Evolutionary conservation across 1,139 yeast species (phyloP), one percentile per base, ranked within the genome.

Genomic region (Oligophagozyma castellii): DNA sequence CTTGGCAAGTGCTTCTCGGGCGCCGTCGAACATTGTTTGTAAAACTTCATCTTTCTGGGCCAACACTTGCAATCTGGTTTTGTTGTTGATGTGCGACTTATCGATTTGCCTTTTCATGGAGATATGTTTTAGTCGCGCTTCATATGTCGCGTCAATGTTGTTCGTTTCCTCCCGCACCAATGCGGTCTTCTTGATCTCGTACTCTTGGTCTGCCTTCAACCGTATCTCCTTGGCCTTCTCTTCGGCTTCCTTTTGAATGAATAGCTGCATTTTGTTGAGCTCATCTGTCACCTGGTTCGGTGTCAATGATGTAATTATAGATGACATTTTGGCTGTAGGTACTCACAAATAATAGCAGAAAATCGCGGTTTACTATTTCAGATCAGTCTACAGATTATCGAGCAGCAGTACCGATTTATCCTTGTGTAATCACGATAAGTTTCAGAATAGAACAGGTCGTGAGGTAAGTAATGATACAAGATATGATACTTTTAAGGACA

Each of bases 181-280:
- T 32, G 83, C 74, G 14, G 95, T 92, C 65, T 89, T 92, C 58
- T 89, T 98, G 50, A 89, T 84, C 59, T 92, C 96, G 56, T 89
- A 92, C 60, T 92, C 99, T 59, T 92, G 98, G 55, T 92, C 94
- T 24, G 96, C 95, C 66, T 89, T 92, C 51, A 89, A 67, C 56
- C 69, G 76, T 51, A 92, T 84, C 59, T 92, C 99, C 59, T 80
- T 81, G 40, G 98, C 95, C 65, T 92, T 92, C 59, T 92, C 99
- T 50, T 86, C 93, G 22, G 98, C 98, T 64, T 92, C 99, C 70
- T 86, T 86, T 63, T 78, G 81, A 67, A 92, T 92, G 74, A 89
- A 92, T 56, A 93, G 89, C 56, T 89, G 94, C 95, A 92, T 89
- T 67, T 89, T 89, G 59, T 77, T 75, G 59, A 89, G 83, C 65